Evolutionary conservation across 2,329 filamentous ascomycete genomes (phyloP).

Genomic region (Leptographium lundbergii): DNA sequence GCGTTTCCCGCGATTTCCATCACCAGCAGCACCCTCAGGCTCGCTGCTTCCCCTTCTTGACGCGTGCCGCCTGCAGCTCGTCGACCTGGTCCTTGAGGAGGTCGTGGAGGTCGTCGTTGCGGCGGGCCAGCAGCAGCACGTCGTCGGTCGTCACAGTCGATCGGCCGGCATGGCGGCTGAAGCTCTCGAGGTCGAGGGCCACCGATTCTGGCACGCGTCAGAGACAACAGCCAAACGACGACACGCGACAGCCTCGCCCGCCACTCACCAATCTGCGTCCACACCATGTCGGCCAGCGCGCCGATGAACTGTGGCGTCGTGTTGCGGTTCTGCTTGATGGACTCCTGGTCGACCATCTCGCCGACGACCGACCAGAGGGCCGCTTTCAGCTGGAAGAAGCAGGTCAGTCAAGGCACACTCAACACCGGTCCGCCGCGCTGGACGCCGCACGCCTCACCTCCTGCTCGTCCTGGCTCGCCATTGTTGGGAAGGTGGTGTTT

Average conservation of each 20-base stretch:
- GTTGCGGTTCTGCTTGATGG: conserved; percentile 60
- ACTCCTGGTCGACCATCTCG: conserved; percentile 80
- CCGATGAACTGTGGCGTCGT: conserved; percentile 88
- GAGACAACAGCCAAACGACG: background rate
- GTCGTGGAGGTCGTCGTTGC: conserved; percentile 72
- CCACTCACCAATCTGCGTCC: conserved; percentile 65
- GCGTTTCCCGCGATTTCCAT: background rate
- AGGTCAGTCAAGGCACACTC: too few species aligned
- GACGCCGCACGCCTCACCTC: conserved; percentile 12
- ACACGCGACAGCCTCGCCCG: too few species aligned
- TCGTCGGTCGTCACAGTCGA: conserved; percentile 73
- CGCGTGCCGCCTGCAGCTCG: conserved; percentile 33
- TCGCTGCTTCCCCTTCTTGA: conserved; percentile 20
- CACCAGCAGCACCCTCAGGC: background rate
- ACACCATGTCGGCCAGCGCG: conserved; percentile 74
- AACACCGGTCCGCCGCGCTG: too few species aligned
- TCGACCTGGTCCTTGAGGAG: conserved; percentile 63
- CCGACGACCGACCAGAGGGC: conserved; percentile 76
- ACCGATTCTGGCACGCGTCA: conserved; percentile 33
- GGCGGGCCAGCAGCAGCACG: conserved; percentile 72
- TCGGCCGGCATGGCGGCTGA: conserved; percentile 64
- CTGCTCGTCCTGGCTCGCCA: conserved; percentile 16
- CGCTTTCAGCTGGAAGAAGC: conserved; percentile 58
- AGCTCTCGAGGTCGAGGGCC: conserved; percentile 42
- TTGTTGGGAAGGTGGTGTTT: conserved; percentile 2